Evolutionary conservation across 257 asterid genomes (phyloP).

Genomic region (Solanum chilense): DNA sequence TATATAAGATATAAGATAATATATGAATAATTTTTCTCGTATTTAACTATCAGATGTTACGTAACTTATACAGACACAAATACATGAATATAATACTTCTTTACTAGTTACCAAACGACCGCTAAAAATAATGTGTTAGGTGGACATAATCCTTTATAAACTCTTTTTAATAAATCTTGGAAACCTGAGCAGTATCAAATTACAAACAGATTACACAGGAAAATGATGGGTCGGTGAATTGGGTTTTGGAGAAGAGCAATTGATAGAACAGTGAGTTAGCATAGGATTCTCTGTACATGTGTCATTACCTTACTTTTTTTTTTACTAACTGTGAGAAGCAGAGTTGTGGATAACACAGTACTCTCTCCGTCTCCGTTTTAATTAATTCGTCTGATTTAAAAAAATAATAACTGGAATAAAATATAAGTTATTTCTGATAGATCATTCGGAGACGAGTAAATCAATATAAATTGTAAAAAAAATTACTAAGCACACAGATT

Average conservation of each 20-base stretch:
- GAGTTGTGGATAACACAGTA: not conserved
- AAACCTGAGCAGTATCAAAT: not conserved
- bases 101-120: no score
- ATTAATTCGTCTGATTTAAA: no score
- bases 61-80: not conserved
- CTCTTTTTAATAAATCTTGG: not conserved
- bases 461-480: not conserved
- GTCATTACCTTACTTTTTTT: not conserved
- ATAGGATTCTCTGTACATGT: conserved; percentile 3
- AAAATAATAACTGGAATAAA: no score
- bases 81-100: no score
- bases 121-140: not conserved
- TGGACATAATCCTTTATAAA: not conserved
- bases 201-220: not conserved
- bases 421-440: not conserved
- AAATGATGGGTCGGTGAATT: not conserved
- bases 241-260: not conserved
- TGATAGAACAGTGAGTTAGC: not conserved
- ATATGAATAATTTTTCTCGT: no score
- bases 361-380: fast-evolving
- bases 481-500: not conserved
- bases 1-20: no score
- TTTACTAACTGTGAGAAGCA: not conserved
- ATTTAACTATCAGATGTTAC: not conserved
- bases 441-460: not conserved